Base-by-base conservation (phyloP, 2,329 filamentous ascomycete genomes). In the Plenodomus lindquistii region DNA sequence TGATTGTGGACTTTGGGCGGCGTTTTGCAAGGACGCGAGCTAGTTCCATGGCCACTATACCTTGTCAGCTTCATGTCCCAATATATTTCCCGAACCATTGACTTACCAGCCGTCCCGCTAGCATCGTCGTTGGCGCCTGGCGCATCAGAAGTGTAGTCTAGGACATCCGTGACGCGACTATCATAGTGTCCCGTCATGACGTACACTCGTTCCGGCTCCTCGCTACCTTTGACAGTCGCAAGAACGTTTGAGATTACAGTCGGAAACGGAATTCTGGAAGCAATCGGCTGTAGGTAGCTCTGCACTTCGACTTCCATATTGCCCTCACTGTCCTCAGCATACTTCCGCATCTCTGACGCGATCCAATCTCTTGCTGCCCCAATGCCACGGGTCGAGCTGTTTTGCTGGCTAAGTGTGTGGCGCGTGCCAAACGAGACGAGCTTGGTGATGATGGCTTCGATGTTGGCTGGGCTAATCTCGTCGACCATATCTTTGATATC, bases 91-190 rank as follows among this genome's bases (percentile, higher is more conserved):
- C n/a, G 1, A 8, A 2, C 2, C n/a, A 6, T 13, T 21, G 16
- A 57, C 62, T 21, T 59, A 73, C 69, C 69, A 1, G 80, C 78
- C 11, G 82, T 79, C 2, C 81, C 81, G 5, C 76, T 80, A 0
- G 79, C 81, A 59, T 85, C 81, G 57, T 84, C 81, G 50, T 84
- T 80, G 0, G 81, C 81, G 2, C 82, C 81, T 0, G 82, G 81
- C 1, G 80, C 77, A 54, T 83, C 79, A 27, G 71, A 71, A 13
- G 73, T 74, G 53, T 78, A 82, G 62, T 84, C 75, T 42, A 79
- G 65, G 0, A 79, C 62, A 51, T 84, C 74, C 1, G 77, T 76
- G 2, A 77, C 73, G 11, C 81, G 73, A 43, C 73, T 78, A 55
- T 84, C 81, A 61, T 83, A 83, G 57, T 84, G 80, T 0, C 81